A percentile compares a stretch with the other conserved stretches of the same genome.
Evolutionary conservation across 768 basidiomycete species (phyloP).

Genomic region (Pleurotus eryngii): DNA sequence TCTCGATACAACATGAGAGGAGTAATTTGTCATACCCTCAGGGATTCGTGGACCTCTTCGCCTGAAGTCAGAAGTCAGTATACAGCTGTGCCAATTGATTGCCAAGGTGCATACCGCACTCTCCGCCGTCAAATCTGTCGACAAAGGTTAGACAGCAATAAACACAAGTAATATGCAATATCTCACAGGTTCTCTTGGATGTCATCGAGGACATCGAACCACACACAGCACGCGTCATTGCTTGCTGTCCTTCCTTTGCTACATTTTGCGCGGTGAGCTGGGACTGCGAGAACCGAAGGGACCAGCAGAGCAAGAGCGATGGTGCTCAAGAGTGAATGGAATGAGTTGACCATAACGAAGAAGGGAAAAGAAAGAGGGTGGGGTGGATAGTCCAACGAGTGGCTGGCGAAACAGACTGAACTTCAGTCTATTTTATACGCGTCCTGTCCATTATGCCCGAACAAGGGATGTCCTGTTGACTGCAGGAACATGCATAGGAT

Average conservation of each 20-base stretch:
- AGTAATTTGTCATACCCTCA: background rate
- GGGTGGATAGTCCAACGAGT: background rate
- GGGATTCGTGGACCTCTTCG: constrained; percentile 8
- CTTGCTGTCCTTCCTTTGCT: constrained; percentile 7
- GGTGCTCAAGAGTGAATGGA: constrained; percentile 1
- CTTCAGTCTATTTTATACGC: background rate
- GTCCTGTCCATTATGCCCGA: background rate
- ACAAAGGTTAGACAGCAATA: background rate
- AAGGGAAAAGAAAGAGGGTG: background rate
- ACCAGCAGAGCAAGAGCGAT: background rate
- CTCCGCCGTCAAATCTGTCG: constrained; percentile 6
- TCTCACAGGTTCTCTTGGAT: constrained; percentile 5
- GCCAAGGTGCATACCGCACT: constrained; percentile 2
- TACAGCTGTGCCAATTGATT: background rate
- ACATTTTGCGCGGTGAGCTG: constrained; percentile 1
- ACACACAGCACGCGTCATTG: constrained; percentile 4
- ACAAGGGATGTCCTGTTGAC: background rate
- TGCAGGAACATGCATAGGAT: background rate
- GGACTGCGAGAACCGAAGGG: constrained; percentile 1
- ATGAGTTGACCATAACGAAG: background rate
- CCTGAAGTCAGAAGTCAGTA: background rate
- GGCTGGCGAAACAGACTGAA: background rate
- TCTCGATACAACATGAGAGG: background rate
- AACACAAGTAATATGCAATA: background rate
- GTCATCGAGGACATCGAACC: constrained; percentile 8